These are phyloP conservation scores for Boletus vinaceobasis DNA, from an alignment of 768 basidiomycete species.

Conservation along the genomic window DNA sequence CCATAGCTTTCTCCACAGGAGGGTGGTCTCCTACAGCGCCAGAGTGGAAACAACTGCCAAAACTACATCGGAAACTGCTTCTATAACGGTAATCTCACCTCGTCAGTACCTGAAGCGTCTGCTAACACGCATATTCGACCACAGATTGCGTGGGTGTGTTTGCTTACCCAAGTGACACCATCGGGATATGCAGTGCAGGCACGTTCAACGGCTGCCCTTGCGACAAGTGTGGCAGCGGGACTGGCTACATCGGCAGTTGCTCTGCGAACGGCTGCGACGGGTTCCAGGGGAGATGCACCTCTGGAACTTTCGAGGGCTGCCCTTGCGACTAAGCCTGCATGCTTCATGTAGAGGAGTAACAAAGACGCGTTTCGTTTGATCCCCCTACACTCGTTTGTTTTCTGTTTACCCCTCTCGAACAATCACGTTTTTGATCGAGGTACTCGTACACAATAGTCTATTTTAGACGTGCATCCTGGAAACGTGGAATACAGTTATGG, in stretches of 20 bases:
- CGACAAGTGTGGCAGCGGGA: not conserved
- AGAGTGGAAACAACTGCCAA: not conserved
- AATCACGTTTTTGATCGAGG: not conserved
- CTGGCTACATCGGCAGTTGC: not conserved
- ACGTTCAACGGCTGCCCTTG: not conserved
- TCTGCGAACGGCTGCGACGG: not conserved
- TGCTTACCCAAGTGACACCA: not conserved
- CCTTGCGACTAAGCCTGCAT: not conserved
- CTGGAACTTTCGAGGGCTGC: not conserved
- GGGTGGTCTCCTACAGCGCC: not conserved
- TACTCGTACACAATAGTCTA: not conserved
- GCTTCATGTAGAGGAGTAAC: not conserved
- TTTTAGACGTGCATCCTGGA: not conserved
- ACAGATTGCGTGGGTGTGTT: not conserved
- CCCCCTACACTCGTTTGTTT: not conserved
- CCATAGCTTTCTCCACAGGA: not conserved
- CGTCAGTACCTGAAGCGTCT: not conserved
- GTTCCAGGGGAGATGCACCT: not conserved
- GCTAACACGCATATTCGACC: not conserved
- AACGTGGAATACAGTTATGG: not conserved
- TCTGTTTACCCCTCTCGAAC: not conserved
- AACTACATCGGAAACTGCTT: not conserved
- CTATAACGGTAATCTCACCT: not conserved
- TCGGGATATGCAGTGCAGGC: not conserved
- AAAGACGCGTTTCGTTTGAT: not conserved